Conservation (phyloP, 306 rosid species). For the Quercus bicolor region DNA sequence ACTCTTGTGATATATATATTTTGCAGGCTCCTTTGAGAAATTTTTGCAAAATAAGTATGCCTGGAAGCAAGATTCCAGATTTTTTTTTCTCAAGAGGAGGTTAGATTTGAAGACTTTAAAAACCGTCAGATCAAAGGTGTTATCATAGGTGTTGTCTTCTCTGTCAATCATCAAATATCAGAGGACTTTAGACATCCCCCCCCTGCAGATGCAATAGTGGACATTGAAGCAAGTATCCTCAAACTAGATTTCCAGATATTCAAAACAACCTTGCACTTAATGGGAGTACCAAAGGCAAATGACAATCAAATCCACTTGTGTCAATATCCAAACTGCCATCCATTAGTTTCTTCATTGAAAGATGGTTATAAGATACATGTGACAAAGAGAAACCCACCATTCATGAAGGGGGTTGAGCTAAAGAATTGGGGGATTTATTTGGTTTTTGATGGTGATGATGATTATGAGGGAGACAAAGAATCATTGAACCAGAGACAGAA, state of each 20-base stretch:
- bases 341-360: constrained; percentile 25
- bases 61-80: constrained; percentile 56
- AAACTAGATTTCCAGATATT: constrained; percentile 24
- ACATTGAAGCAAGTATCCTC: constrained; percentile 41
- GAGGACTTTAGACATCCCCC: not conserved
- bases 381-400: constrained; percentile 28
- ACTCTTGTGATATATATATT: not conserved
- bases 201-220: constrained; percentile 25
- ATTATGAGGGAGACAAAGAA: constrained; percentile 52
- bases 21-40: constrained; percentile 59
- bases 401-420: constrained; percentile 42
- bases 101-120: constrained; percentile 36
- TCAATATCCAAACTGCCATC: constrained; percentile 28
- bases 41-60: constrained; percentile 47
- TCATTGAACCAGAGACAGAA: constrained; percentile 25
- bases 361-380: constrained; percentile 43
- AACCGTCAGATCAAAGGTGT: constrained; percentile 40
- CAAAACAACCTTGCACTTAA: constrained; percentile 19
- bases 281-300: constrained; percentile 45
- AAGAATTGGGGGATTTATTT: constrained; percentile 44
- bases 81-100: constrained; percentile 49
- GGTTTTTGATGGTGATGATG: constrained; percentile 60
- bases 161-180: constrained; percentile 37
- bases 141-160: constrained; percentile 44
- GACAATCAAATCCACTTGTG: constrained; percentile 55